A percentile compares a stretch with the other conserved stretches of the same genome.
Evolutionary conservation across 2,329 filamentous ascomycete genomes (phyloP).

Genomic region (Fusarium citri): DNA sequence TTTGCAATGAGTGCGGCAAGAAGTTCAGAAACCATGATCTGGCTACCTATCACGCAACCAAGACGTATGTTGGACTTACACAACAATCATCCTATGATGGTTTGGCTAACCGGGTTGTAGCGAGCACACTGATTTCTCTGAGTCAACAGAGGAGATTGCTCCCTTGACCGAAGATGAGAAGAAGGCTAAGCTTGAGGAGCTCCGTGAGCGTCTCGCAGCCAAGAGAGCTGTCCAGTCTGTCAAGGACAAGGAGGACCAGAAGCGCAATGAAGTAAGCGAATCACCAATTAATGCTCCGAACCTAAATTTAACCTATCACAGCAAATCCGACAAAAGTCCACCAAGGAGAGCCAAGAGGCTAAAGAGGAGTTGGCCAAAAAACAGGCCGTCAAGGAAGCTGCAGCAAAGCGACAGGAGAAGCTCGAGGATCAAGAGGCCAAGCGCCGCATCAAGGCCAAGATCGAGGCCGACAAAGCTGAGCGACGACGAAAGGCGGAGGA

Average conservation of each 20-base stretch:
- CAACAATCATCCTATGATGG: neutral
- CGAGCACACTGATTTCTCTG: conserved; percentile 89
- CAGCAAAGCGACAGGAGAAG: conserved; percentile 89
- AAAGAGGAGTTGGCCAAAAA: conserved; percentile 91
- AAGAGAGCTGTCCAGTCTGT: conserved; percentile 77
- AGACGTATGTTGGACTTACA: conserved; percentile 68
- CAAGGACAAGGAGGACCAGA: conserved; percentile 83
- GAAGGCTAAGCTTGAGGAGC: conserved; percentile 79
- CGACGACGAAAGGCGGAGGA: conserved; percentile 85
- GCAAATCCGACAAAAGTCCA: conserved; percentile 85
- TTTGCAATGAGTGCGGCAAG: conserved; percentile 96
- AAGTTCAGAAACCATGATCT: conserved; percentile 84
- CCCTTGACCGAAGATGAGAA: conserved; percentile 94
- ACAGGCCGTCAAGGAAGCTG: conserved; percentile 91
- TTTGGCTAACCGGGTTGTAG: conserved; percentile 52
- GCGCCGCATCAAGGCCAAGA: conserved; percentile 90
- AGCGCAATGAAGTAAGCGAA: conserved; percentile 79
- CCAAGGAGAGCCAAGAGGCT: conserved; percentile 85
- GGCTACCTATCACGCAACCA: conserved; percentile 90
- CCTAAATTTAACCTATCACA: conserved; percentile 42
- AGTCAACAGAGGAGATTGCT: conserved; percentile 92
- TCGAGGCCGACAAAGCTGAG: conserved; percentile 93
- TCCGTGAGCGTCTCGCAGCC: conserved; percentile 76
- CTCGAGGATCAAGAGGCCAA: conserved; percentile 85
- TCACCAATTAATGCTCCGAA: neutral